Percentiles rank a stretch among this genome's conserved stretches.
Conservation (phyloP, 2,329 filamentous ascomycete species). For the Cadophora sp. region DNA sequence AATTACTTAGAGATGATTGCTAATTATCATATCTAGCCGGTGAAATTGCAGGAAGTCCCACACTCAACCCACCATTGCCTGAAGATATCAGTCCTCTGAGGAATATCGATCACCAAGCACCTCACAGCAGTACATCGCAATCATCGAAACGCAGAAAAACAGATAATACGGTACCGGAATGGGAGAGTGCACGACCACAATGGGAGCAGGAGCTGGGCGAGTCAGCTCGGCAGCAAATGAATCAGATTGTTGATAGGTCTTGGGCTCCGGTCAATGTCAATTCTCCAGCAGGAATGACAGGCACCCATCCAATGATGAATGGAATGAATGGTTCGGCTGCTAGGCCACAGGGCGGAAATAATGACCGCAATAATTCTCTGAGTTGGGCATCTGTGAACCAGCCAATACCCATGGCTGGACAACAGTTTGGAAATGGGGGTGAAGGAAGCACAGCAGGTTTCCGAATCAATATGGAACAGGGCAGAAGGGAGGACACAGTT, state of each 20-base stretch:
- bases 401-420: constrained; percentile 21
- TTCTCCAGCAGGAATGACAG: constrained; percentile 21
- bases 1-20: not conserved
- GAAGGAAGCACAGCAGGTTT: constrained; percentile 48
- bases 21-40: constrained; percentile 1
- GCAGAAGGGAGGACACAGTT: constrained; percentile 33
- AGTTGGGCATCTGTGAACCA: constrained; percentile 38
- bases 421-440: constrained; percentile 43
- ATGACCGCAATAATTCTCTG: constrained; percentile 30
- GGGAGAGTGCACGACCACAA: constrained; percentile 40
- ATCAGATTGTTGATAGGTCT: constrained; percentile 34
- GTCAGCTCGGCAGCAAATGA: constrained; percentile 36
- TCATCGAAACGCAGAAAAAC: constrained; percentile 38
- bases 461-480: constrained; percentile 32
- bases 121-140: constrained; percentile 20
- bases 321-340: constrained; percentile 24
- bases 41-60: constrained; percentile 26
- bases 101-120: constrained; percentile 21
- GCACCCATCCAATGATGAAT: constrained; percentile 23
- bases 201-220: constrained; percentile 40
- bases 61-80: constrained; percentile 23
- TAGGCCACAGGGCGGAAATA: constrained; percentile 2
- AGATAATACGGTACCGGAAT: constrained; percentile 36
- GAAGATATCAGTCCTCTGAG: constrained; percentile 19
- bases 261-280: constrained; percentile 43